Conservation (phyloP, 2,329 filamentous ascomycete genomes). For the Fusarium torreyae region DNA sequence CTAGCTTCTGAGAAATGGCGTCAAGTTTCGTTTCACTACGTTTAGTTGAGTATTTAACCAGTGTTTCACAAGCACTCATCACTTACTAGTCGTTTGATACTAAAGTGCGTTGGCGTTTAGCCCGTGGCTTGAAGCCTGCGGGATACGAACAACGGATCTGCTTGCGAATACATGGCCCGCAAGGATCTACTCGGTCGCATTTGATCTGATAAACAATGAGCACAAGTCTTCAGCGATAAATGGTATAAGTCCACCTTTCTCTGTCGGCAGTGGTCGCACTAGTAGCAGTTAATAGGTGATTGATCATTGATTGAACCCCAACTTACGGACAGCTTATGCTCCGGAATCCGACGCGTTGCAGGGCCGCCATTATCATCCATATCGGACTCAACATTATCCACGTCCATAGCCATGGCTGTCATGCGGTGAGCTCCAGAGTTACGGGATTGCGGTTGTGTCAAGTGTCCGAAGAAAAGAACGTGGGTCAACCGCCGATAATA, state of each 20-base stretch:
- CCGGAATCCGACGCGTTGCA: slow-evolving; percentile 2
- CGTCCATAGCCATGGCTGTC: background rate
- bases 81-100: slow-evolving; percentile 18
- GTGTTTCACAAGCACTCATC: rapidly evolving
- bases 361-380: background rate
- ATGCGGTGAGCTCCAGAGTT: background rate
- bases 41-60: rapidly evolving
- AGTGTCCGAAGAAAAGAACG: too few species aligned
- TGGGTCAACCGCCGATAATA: too few species aligned
- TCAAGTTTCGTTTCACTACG: slow-evolving; percentile 11
- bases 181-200: slow-evolving; percentile 18
- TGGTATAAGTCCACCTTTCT: background rate
- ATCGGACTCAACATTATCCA: background rate
- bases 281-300: background rate
- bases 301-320: background rate
- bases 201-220: background rate
- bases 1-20: slow-evolving; percentile 10
- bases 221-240: too few species aligned
- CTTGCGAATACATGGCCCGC: slow-evolving; percentile 17
- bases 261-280: slow-evolving; percentile 24
- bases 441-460: too few species aligned
- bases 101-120: slow-evolving; percentile 1
- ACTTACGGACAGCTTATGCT: slow-evolving; percentile 23
- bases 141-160: slow-evolving; percentile 16
- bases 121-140: slow-evolving; percentile 9